These are phyloP conservation scores for Trichomonas vaginalis DNA, from an alignment of 208 protist species.

Conservation along the genomic window DNA sequence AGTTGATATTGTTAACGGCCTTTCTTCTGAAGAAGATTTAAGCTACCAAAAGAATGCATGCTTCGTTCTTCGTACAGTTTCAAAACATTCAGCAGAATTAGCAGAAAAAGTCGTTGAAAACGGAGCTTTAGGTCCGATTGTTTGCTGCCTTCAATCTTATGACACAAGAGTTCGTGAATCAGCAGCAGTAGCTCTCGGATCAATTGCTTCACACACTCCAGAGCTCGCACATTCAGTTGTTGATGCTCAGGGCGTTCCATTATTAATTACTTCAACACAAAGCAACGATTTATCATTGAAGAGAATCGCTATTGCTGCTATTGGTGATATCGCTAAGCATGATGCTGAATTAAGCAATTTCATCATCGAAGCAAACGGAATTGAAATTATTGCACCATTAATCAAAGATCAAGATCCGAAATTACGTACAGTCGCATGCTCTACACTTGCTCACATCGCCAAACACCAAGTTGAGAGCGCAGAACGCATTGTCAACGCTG, in stretches of 20 bases:
- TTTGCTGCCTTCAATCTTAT: constrained; percentile 85
- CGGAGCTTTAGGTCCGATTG: constrained; percentile 78
- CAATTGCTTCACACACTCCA: constrained; percentile 79
- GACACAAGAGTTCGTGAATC: constrained; percentile 87
- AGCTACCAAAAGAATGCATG: constrained; percentile 94
- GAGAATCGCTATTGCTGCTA: constrained; percentile 71
- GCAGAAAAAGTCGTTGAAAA: constrained; percentile 84
- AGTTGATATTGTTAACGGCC: constrained; percentile 82
- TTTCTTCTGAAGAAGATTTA: constrained; percentile 54
- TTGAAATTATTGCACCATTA: constrained; percentile 83
- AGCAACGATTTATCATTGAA: constrained; percentile 88
- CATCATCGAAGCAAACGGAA: constrained; percentile 75
- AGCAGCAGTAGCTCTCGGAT: constrained; percentile 82
- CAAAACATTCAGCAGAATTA: constrained; percentile 80
- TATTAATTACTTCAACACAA: constrained; percentile 84
- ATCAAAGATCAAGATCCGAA: constrained; percentile 72
- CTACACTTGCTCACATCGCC: constrained; percentile 80
- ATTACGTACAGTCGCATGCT: constrained; percentile 75
- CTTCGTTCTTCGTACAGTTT: constrained; percentile 81
- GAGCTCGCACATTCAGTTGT: constrained; percentile 68
- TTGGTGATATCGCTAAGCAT: constrained; percentile 53
- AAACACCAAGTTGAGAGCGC: constrained; percentile 91
- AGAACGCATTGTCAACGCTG: constrained; percentile 87
- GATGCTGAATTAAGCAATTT: constrained; percentile 66
- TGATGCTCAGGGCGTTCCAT: constrained; percentile 74